Evolutionary conservation across 2,329 filamentous ascomycete species (phyloP), one percentile per base, ranked within the genome.

Genomic region (Penicillium sp.): DNA sequence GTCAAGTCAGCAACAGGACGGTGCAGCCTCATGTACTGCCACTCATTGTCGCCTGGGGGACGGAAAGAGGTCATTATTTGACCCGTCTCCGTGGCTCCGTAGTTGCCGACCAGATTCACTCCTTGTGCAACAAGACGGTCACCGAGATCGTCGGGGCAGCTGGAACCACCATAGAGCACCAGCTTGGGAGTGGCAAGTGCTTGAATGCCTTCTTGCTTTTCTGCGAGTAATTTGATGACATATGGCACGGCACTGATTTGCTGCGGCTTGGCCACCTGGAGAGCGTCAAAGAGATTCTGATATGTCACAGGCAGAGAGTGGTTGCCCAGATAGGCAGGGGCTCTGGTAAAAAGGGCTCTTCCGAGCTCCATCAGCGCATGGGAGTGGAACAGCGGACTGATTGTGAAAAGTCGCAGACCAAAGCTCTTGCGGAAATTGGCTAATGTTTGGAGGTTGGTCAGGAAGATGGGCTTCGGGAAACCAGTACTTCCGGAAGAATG

Each of bases 171-270:
- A 53, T 79, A 85, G 38, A 83, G 71, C 13, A 86, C 83, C 0
- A 83, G 60, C 57, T 82, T 78, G 4, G 79, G 74, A 16, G 71
- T 67, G 0, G 68, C 68, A 7, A 87, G 67, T 2, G 71, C 70
- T 3, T 71, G 62, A 7, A 85, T 74, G 0, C 86, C 86, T 14
- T 79, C 77, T 0, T 81, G 73, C 0, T 77, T 79, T 62, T 89
- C 86, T 1, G 80, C 79, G 1, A 89, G 70, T 0, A 89, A 71
- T 61, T 88, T 87, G 18, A 89, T 70, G 0, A 83, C 80, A 59
- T 88, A 88, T 0, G 86, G 86, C 1, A 89, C 86, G 1, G 78
- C 80, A 49, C 86, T 80, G 36, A 87, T 80, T 18, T 68, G 64
- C 29, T 67, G 56, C 1, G 66, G 64, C 24, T 59, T 39, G 9